Evolutionary conservation across 495 filamentous ascomycete species (phyloP).

Genomic region (Parathielavia appendiculata): DNA sequence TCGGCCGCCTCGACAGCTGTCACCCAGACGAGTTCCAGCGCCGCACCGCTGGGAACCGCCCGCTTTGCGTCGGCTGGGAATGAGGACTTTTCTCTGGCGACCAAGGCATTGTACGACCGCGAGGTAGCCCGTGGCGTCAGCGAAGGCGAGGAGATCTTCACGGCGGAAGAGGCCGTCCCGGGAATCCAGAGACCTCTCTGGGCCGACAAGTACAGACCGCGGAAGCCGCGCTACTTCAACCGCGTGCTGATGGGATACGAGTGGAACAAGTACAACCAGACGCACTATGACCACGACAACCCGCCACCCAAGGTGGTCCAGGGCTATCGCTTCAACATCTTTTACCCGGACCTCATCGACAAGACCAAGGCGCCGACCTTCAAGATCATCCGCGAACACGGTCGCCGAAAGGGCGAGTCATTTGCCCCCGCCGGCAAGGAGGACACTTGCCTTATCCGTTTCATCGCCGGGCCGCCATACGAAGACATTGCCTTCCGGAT

Average conservation of each 20-base stretch:
- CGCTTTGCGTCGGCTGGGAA: conserved; percentile 70
- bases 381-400: conserved; percentile 86
- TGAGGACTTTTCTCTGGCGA: conserved; percentile 87
- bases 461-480: conserved; percentile 92
- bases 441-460: conserved; percentile 94
- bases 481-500: conserved; percentile 97
- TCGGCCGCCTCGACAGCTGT: conserved; percentile 27
- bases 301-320: conserved; percentile 97
- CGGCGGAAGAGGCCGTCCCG: conserved; percentile 78
- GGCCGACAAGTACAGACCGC: conserved; percentile 84
- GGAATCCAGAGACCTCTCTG: conserved; percentile 63
- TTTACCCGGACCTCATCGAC: conserved; percentile 98
- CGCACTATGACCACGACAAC: conserved; percentile 98
- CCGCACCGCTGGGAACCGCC: conserved; percentile 52
- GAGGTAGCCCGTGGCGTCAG: conserved; percentile 88
- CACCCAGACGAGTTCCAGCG: conserved; percentile 26
- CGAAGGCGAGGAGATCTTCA: conserved; percentile 95
- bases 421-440: conserved; percentile 95
- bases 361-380: conserved; percentile 92
- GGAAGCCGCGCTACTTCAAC: conserved; percentile 97
- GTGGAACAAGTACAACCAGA: conserved; percentile 99
- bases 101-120: conserved; percentile 84
- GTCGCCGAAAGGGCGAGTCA: conserved; percentile 81
- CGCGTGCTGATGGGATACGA: conserved; percentile 98
- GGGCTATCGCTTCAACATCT: conserved; percentile 99